Evolutionary conservation across 2,329 filamentous ascomycete genomes (phyloP), one percentile per base, ranked within the genome.

Genomic region (Penicillium sumatraense): DNA sequence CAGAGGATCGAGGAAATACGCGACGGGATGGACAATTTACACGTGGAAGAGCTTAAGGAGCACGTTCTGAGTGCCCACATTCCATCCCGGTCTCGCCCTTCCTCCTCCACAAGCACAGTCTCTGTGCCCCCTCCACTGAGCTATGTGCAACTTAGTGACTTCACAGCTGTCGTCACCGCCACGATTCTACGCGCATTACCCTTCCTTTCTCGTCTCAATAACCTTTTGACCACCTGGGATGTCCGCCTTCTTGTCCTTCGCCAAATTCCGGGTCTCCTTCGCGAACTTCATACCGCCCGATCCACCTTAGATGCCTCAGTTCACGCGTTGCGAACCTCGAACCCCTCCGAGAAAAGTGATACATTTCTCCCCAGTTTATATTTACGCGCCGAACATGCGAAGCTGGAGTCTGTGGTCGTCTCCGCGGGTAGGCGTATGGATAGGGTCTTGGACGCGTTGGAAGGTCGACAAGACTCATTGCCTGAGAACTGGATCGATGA

Each of bases 121-220:
- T 81, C 78, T 46, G 75, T 70, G 68, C 71, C 68, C 52, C 68
- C 71, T 38, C 68, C 72, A 51, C 68, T 74, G 52, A 74, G 79
- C 38, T 90, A 90, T 72, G 84, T 83, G 59, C 87, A 84, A 57
- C 85, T 98, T 80, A 92, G 95, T 65, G 95, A 98, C 72, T 86
- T 96, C 66, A 93, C 91, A 8, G 91, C 93, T 21, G 83, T 98
- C 44, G 84, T 98, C 53, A 97, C 95, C 1, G 90, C 93, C 24
- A 96, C 93, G 29, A 89, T 96, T 16, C 77, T 99, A n/a, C 90
- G 95, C 68, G 86, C 91, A 3, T 81, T 99, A 18, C 95, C 95
- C 1, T 88, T 89, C 56, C 77, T 97, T 38, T 89, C 91, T 9
- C 87, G 83, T 51, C 75, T 99, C 20, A 86, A 86, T 51, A 82